phyloP scores from a whole-genome alignment of 2,329 filamentous ascomycete species.

The Botrytis medusae region DNA sequence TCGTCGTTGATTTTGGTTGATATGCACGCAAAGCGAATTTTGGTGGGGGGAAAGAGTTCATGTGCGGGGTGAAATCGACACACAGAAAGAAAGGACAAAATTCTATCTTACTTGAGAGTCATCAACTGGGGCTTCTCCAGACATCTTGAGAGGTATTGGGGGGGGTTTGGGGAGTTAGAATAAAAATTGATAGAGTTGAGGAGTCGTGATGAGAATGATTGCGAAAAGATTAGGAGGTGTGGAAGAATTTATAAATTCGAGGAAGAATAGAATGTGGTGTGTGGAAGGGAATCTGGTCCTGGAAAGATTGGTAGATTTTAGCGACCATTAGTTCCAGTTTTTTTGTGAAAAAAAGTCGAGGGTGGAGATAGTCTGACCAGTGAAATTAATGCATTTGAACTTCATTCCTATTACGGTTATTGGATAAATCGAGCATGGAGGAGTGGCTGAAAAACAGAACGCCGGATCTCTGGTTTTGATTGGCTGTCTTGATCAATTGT shows the following conservation, averaged over 20 bases:
- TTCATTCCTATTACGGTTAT: conserved; percentile 8
- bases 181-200: conserved; percentile 37
- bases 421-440: not conserved
- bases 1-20: conserved; percentile 22
- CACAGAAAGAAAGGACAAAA: conserved; percentile 26
- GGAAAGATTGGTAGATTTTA: conserved; percentile 12
- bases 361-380: conserved; percentile 8
- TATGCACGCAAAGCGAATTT: conserved; percentile 31
- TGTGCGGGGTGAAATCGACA: conserved; percentile 19
- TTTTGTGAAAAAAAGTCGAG: conserved; percentile 13
- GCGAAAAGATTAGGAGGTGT: conserved; percentile 14
- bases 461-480: not conserved
- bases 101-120: conserved; percentile 59
- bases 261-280: conserved; percentile 31
- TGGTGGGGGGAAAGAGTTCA: conserved; percentile 33
- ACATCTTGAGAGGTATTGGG: conserved; percentile 50
- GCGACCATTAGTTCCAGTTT: conserved; percentile 18
- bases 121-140: conserved; percentile 44
- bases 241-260: conserved; percentile 21
- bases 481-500: not conserved
- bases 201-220: conserved; percentile 20
- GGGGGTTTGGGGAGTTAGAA: not conserved
- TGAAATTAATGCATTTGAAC: conserved; percentile 18
- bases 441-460: not conserved
- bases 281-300: conserved; percentile 22